Conservation (phyloP, 148 eudicot genomes). For the Arctostaphylos glauca region DNA sequence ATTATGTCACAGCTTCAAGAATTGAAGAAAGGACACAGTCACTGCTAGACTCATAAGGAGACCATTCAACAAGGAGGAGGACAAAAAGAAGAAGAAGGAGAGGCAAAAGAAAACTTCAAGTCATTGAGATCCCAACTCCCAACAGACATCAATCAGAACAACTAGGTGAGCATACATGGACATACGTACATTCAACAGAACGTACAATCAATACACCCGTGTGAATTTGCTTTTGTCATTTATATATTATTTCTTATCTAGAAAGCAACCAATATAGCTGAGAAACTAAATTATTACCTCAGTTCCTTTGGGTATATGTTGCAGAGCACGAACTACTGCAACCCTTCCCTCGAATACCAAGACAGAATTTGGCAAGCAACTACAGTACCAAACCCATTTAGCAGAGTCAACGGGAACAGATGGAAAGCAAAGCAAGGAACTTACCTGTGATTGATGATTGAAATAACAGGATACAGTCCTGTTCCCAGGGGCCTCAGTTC, state of each 20-base stretch:
- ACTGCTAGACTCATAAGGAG: too few species aligned
- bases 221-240: neutral
- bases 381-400: conserved; percentile 37
- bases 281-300: conserved; percentile 59
- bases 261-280: neutral
- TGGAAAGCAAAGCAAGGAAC: neutral
- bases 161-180: too few species aligned
- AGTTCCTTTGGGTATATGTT: conserved; percentile 78
- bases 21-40: too few species aligned
- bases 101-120: neutral
- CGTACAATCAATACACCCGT: neutral
- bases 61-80: neutral
- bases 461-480: conserved; percentile 72
- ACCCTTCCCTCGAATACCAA: conserved; percentile 75
- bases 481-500: conserved; percentile 88
- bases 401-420: neutral
- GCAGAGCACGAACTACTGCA: conserved; percentile 84
- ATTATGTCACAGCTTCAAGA: neutral
- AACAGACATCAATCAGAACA: too few species aligned
- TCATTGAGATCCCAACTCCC: neutral
- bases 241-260: neutral
- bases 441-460: conserved; percentile 92
- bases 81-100: neutral
- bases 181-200: neutral
- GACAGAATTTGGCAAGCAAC: conserved; percentile 90